Percentiles rank a stretch among this genome's conserved stretches.
Evolutionary conservation across 169 alveolate species (phyloP).

Genomic region (Plasmodium cynomolgi): DNA sequence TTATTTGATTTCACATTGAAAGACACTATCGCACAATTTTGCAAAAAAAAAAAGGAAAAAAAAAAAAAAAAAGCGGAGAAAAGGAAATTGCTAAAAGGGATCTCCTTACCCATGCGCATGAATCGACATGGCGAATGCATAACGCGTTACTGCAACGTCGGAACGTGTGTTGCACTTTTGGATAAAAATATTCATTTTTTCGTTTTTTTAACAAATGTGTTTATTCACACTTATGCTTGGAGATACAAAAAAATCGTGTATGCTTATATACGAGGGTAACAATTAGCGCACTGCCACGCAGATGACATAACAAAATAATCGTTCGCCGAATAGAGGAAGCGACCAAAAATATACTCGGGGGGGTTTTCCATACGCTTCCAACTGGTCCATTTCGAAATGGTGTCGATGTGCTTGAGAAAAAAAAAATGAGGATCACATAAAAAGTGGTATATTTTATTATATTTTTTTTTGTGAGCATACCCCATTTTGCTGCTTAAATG

Average conservation of each 20-base stretch:
- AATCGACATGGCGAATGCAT: neutral
- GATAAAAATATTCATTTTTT: neutral
- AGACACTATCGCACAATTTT: neutral
- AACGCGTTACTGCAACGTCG: neutral
- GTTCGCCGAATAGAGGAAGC: neutral
- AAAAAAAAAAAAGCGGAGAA: neutral
- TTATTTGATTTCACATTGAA: neutral
- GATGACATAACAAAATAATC: neutral
- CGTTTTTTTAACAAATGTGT: neutral
- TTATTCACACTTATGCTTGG: neutral
- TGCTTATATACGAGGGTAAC: neutral
- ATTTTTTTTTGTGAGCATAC: neutral
- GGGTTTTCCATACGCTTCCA: neutral
- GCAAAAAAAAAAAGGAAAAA: neutral
- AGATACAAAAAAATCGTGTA: neutral
- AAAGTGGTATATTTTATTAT: neutral
- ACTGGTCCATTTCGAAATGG: neutral
- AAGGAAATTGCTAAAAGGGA: neutral
- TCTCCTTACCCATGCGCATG: neutral
- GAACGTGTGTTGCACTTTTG: neutral
- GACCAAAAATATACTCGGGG: neutral
- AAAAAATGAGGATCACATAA: neutral
- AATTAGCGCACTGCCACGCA: neutral
- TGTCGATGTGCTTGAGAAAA: neutral
- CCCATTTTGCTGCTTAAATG: neutral